A percentile compares a stretch with the other conserved stretches of the same genome.
Conservation (phyloP, 2,329 filamentous ascomycete species). For the Xylariaceae sp. region DNA sequence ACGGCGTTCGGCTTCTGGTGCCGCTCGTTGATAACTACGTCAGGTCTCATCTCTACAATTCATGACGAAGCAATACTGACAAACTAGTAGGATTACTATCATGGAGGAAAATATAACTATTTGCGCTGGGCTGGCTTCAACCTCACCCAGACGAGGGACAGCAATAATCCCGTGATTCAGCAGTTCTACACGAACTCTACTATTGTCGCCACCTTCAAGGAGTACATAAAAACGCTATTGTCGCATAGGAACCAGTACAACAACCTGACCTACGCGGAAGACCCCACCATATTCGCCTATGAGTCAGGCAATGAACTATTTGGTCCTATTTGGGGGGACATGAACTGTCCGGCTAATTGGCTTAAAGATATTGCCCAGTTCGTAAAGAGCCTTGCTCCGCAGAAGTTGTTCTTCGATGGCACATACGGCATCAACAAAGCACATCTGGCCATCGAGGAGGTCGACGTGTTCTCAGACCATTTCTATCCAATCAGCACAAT, state of each 20-base stretch:
- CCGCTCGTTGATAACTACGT: slow-evolving; percentile 55
- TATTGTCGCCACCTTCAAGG: slow-evolving; percentile 52
- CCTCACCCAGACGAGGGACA: slow-evolving; percentile 44
- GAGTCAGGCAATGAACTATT: slow-evolving; percentile 57
- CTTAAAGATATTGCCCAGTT: slow-evolving; percentile 48
- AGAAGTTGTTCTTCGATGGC: slow-evolving; percentile 54
- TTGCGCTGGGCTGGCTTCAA: slow-evolving; percentile 53
- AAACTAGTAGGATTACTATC: slow-evolving; percentile 52
- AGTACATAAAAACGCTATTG: slow-evolving; percentile 50
- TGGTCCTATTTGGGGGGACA: slow-evolving; percentile 51
- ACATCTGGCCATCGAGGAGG: slow-evolving; percentile 48
- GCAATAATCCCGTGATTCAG: slow-evolving; percentile 47
- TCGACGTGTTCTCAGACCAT: slow-evolving; percentile 56
- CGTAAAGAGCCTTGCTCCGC: slow-evolving; percentile 50
- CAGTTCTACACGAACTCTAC: slow-evolving; percentile 53
- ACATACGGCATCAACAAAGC: slow-evolving; percentile 54
- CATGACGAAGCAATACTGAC: slow-evolving; percentile 14
- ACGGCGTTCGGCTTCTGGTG: slow-evolving; percentile 51
- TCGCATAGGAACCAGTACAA: slow-evolving; percentile 54
- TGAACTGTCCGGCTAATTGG: slow-evolving; percentile 51
- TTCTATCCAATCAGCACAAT: slow-evolving; percentile 51
- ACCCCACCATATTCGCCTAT: slow-evolving; percentile 56
- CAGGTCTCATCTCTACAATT: slow-evolving; percentile 12
- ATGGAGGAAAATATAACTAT: slow-evolving; percentile 56
- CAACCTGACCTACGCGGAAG: slow-evolving; percentile 52